These are phyloP conservation scores for Gloeophyllum trabeum DNA, from an alignment of 768 basidiomycete species.

Conservation along the genomic window DNA sequence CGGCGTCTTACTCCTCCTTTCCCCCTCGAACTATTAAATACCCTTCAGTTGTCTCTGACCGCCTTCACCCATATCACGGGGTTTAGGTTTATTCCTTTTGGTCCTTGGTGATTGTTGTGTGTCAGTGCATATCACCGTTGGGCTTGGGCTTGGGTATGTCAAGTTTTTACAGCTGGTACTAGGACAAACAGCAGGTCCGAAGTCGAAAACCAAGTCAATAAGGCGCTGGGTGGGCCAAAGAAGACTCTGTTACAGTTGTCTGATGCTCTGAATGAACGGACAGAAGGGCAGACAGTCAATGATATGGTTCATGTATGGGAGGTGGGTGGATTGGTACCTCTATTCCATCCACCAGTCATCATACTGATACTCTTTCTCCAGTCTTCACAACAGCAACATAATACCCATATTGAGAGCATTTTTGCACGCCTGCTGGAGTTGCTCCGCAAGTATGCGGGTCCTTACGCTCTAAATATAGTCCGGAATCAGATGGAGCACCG, in stretches of 20 bases:
- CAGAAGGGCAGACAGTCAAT: neutral
- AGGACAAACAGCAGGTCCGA: neutral
- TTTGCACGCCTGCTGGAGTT: neutral
- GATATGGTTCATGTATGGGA: neutral
- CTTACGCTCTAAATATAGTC: slow-evolving; percentile 18
- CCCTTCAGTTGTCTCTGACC: too few relatives aligned
- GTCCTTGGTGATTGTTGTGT: too few relatives aligned
- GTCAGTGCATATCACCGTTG: too few relatives aligned
- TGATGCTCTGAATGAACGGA: neutral
- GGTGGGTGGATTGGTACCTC: neutral
- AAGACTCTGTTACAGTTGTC: neutral
- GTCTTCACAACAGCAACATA: neutral
- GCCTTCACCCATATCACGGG: too few relatives aligned
- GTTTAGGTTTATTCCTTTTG: too few relatives aligned
- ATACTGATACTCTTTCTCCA: neutral
- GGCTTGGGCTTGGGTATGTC: neutral
- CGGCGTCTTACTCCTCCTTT: too few relatives aligned
- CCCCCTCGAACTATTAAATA: too few relatives aligned
- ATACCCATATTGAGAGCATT: neutral
- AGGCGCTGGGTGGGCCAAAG: neutral
- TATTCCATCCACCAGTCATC: neutral
- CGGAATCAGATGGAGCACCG: slow-evolving; percentile 20
- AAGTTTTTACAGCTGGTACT: neutral
- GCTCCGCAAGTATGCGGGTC: slow-evolving; percentile 5
- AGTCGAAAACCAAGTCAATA: neutral